Base-by-base conservation (phyloP, 176 grass and related monocot genomes). In the Avena eriantha region DNA sequence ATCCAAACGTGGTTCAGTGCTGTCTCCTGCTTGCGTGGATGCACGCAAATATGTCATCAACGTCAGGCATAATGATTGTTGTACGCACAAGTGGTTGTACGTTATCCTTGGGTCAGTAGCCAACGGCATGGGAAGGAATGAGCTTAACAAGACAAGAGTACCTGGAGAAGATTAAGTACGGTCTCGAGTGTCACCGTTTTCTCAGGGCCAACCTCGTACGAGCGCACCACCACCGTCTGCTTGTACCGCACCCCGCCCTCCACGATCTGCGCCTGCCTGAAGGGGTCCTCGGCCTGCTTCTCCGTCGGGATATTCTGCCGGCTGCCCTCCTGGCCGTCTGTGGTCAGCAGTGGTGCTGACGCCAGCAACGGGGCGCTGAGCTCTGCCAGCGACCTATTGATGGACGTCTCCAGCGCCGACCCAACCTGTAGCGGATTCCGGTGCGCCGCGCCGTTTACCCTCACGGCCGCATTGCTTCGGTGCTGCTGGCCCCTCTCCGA, bases 1-100 rank as follows among this genome's bases (percentile, higher is more conserved):
- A 94, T 89, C 92, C 92, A 91, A 10, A 94, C 92, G 56, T 94
- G 89, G 82, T 94, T 94, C 49, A 94, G 57, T 21, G 92, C 92
- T 0, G 89, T 94, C 87, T 94, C 92, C 92, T 92, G 71, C 31
- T 10, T 31, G 18, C 0, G 19, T 36, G 3, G 34, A 16, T 23
- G 0, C 17, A 2, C 12, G 19, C 24, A 36, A 46, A 76, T 74
- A 74, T 29, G 46, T 77, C 18, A 24, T 49, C 29, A 31, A 19
- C 34, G 6, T 56, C 49, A 34, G 26, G 18, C 72, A 50, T 43
- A 58, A 57, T 49, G 48, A 3, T 21, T 57, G 18, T 57, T 55
- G 17, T 55, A 41, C 39, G 39, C 5, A 41, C 7, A 41, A 41
- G 39, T 41, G 7, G 7, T 41, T 41, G 39, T 41, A 41, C 39